Percentiles rank a stretch among this genome's conserved stretches.
Conservation (phyloP, 495 filamentous ascomycete species). For the Venustampulla echinocandica region DNA sequence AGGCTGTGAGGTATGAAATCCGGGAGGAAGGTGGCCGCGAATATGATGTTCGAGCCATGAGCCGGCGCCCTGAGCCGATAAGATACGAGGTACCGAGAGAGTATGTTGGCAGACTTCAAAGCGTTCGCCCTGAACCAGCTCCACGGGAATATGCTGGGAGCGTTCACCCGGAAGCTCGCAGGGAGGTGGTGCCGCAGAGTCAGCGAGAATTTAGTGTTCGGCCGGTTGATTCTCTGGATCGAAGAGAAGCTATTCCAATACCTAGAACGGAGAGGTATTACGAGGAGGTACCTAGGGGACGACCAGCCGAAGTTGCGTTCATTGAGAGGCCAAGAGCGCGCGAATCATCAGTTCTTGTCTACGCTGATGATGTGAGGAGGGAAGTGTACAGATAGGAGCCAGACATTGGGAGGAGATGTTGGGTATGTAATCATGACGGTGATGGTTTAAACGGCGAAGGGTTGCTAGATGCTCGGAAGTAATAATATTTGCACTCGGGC, state of each 20-base stretch:
- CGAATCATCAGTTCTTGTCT: conserved; percentile 30
- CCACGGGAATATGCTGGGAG: conserved; percentile 33
- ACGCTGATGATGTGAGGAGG: conserved; percentile 29
- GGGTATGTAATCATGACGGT: no score
- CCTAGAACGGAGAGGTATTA: conserved; percentile 30
- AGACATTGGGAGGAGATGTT: background rate
- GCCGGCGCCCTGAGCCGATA: conserved; percentile 25
- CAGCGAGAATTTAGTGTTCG: conserved; percentile 38
- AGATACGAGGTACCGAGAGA: conserved; percentile 48
- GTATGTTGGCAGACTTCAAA: conserved; percentile 25
- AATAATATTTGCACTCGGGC: no score
- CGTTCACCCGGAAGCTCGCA: conserved; percentile 31
- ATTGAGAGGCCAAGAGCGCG: conserved; percentile 32
- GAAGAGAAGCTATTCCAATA: conserved; percentile 6
- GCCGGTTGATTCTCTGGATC: conserved; percentile 17
- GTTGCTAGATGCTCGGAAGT: no score
- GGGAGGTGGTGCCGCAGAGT: conserved; percentile 28
- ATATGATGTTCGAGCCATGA: conserved; percentile 44
- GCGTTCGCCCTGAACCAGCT: conserved; percentile 33
- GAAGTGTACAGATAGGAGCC: conserved; percentile 22
- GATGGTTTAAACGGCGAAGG: no score
- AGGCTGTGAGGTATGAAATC: conserved; percentile 17
- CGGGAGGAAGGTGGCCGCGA: conserved; percentile 38
- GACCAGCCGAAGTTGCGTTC: conserved; percentile 38
- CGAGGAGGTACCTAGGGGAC: conserved; percentile 24